Percentiles rank a stretch among this genome's conserved stretches.
Evolutionary conservation across 805 yeast species (phyloP).

Genomic region (Candida corydali): DNA sequence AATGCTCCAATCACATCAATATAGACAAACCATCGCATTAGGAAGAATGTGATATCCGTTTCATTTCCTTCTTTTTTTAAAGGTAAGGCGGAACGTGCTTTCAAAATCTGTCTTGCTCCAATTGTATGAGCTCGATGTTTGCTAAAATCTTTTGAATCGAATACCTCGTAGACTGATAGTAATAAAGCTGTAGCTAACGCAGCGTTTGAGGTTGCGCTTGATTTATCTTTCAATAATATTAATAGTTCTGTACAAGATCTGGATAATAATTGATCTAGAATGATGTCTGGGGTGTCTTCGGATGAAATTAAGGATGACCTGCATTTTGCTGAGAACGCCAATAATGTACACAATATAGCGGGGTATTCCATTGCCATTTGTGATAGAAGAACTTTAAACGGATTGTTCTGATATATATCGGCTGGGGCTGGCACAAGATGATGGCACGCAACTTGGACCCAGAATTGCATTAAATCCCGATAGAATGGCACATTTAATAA

Average conservation of each 20-base stretch:
- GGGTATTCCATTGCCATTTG: constrained; percentile 60
- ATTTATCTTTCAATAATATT: constrained; percentile 44
- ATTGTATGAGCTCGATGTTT: constrained; percentile 62
- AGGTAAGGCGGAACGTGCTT: constrained; percentile 32
- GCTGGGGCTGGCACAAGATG: constrained; percentile 65
- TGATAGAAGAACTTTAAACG: constrained; percentile 63
- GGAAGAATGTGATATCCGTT: constrained; percentile 47
- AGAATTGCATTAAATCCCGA: constrained; percentile 59
- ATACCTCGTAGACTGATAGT: constrained; percentile 52
- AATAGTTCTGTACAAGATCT: constrained; percentile 57
- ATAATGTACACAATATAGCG: constrained; percentile 51
- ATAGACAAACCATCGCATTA: constrained; percentile 67
- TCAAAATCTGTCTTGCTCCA: constrained; percentile 64
- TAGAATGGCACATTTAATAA: constrained; percentile 56
- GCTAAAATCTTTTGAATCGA: constrained; percentile 39
- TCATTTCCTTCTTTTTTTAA: constrained; percentile 18
- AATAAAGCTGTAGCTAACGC: constrained; percentile 61
- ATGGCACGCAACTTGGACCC: constrained; percentile 55
- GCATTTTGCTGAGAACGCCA: constrained; percentile 40
- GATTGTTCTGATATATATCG: constrained; percentile 52
- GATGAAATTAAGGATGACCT: constrained; percentile 21
- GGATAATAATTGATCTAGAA: constrained; percentile 50
- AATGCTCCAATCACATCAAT: constrained; percentile 61
- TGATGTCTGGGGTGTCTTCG: constrained; percentile 29
- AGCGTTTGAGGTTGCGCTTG: constrained; percentile 57